Percentiles rank a stretch among this genome's conserved stretches.
Evolutionary conservation across 768 basidiomycete genomes (phyloP).

Genomic region (Gloeostereum incarnatum): DNA sequence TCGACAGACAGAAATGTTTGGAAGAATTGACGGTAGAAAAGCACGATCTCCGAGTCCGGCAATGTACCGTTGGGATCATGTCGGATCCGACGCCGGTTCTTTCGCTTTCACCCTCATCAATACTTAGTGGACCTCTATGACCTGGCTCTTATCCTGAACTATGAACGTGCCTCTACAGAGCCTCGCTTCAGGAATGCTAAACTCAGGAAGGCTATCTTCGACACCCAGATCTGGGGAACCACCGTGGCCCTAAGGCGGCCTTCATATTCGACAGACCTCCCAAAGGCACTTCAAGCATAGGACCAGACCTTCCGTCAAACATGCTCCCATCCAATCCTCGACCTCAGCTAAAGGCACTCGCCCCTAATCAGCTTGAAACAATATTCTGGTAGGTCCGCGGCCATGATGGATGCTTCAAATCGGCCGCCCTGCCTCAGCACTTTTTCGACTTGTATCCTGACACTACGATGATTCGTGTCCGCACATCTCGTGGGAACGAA

Average conservation of each 20-base stretch:
- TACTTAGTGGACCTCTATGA: slow-evolving; percentile 15
- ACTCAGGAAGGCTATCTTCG: slow-evolving; percentile 8
- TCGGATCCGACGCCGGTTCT: no score
- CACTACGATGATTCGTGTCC: slow-evolving; percentile 6
- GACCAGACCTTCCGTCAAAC: slow-evolving; percentile 11
- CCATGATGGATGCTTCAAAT: slow-evolving; percentile 12
- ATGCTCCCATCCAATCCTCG: no score
- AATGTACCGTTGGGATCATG: no score
- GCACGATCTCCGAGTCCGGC: no score
- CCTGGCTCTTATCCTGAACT: slow-evolving; percentile 10
- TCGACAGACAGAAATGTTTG: no score
- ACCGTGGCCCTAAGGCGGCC: slow-evolving; percentile 5
- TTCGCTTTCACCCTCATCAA: no score
- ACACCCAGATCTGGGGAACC: slow-evolving; percentile 2
- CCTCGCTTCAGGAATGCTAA: slow-evolving; percentile 12
- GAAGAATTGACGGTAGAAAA: no score
- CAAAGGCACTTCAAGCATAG: neutral
- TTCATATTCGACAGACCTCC: slow-evolving; percentile 9
- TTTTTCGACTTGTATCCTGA: slow-evolving; percentile 10
- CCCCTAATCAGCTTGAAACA: slow-evolving; percentile 9
- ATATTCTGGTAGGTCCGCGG: slow-evolving; percentile 13
- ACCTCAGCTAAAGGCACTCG: slow-evolving; percentile 3
- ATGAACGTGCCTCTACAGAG: slow-evolving; percentile 1
- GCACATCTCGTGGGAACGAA: slow-evolving; percentile 8
- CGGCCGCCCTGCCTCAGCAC: slow-evolving; percentile 10